A percentile compares a stretch with the other conserved stretches of the same genome.
Evolutionary conservation across 2,329 filamentous ascomycete species (phyloP).

Genomic region (Colletotrichum sp.): DNA sequence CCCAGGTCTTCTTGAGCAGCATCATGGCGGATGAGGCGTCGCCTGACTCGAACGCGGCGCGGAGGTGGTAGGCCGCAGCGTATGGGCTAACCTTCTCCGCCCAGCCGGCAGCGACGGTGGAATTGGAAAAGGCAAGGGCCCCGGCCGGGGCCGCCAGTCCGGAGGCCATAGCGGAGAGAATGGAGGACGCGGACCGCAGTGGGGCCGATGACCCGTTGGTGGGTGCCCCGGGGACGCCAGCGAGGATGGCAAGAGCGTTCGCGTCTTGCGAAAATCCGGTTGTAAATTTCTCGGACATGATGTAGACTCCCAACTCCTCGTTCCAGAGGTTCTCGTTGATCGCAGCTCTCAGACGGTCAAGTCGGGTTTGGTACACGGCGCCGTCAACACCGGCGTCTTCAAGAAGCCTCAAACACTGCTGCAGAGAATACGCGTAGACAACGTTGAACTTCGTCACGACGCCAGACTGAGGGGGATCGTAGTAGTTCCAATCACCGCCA

Average conservation of each 20-base stretch:
- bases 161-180: slow-evolving; percentile 12
- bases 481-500: slow-evolving; percentile 40
- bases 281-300: slow-evolving; percentile 24
- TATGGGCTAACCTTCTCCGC: slow-evolving; percentile 28
- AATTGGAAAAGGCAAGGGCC: slow-evolving; percentile 23
- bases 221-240: slow-evolving; percentile 24
- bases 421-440: slow-evolving; percentile 34
- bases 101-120: slow-evolving; percentile 20
- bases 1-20: slow-evolving; percentile 27
- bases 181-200: neutral
- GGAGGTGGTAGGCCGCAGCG: slow-evolving; percentile 33
- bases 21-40: slow-evolving; percentile 6
- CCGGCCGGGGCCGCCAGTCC: neutral
- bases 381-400: slow-evolving; percentile 22
- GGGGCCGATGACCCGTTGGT: neutral
- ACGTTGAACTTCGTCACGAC: slow-evolving; percentile 35
- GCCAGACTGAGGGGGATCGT: slow-evolving; percentile 33
- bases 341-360: slow-evolving; percentile 26
- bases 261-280: slow-evolving; percentile 32
- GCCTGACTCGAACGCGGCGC: slow-evolving; percentile 26
- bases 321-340: slow-evolving; percentile 31
- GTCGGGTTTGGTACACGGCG: slow-evolving; percentile 25
- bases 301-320: slow-evolving; percentile 27
- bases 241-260: slow-evolving; percentile 36
- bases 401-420: slow-evolving; percentile 28